Evolutionary conservation across 352 stramenopile species (phyloP), one percentile per base, ranked within the genome.

Genomic region (Pythium phragmitis): DNA sequence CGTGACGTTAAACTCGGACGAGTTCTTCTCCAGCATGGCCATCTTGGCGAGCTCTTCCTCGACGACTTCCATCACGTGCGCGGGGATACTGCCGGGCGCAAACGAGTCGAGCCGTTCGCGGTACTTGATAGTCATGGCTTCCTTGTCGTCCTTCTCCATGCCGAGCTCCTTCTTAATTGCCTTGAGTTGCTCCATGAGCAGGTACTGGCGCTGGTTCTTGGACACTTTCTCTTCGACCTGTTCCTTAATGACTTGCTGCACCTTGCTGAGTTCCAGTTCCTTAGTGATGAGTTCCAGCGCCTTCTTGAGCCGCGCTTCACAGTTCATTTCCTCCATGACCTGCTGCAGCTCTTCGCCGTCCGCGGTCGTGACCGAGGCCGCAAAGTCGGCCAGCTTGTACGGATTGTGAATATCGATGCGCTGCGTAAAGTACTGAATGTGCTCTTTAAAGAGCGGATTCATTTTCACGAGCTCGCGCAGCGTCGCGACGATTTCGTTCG

Each of bases 131-230:
- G 99, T 89, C 63, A 99, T 91, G 4, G 91, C 92, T 42, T 99
- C 96, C 66, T 99, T 99, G 69, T 99, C 97, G 65, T 99, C 97
- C 60, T 98, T 98, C 69, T 99, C 97, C 81, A 99, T 97, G 14
- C 97, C 97, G 2, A 99, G 86, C 76, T 99, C 96, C 63, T 99
- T 99, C 80, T 99, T 99, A 66, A 99, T 99, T 0, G 85, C 96
- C 75, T 99, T 99, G 14, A 99, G 77, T 75, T 99, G 97, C 71
- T 99, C 97, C 72, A 92, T 98, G 14, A 99, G 77, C 67, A 99
- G 85, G 74, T 99, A 99, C 52, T 98, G 97, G 28, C 97, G 84
- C 70, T 99, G 97, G 62, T 98, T 94, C 72, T 99, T 97, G n/a
- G 82, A 98, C 67, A 99, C 80, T 45, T 93, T 94, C 57, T 91